phyloP scores from a whole-genome alignment of 257 asterid species.

The Gentiana straminea region DNA sequence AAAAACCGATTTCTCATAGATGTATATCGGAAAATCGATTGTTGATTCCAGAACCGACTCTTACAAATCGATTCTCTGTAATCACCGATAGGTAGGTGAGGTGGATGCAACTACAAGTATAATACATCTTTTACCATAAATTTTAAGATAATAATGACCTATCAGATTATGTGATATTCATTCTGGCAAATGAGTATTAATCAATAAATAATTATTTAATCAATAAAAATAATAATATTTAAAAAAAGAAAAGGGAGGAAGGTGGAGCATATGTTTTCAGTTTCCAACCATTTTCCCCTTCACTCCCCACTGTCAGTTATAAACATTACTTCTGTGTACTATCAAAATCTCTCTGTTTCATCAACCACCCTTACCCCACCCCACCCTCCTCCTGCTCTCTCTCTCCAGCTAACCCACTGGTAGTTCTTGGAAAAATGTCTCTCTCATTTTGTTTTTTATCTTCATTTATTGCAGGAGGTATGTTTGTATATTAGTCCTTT shows the following conservation, averaged over 20 bases:
- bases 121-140: too few species aligned
- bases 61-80: too few species aligned
- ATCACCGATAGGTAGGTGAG: too few species aligned
- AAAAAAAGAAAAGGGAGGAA: not conserved
- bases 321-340: not conserved
- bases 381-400: not conserved
- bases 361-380: not conserved
- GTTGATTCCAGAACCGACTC: too few species aligned
- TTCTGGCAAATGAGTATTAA: too few species aligned
- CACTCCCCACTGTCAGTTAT: not conserved
- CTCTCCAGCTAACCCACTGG: not conserved
- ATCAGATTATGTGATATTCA: too few species aligned
- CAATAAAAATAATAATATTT: too few species aligned
- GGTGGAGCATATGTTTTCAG: not conserved
- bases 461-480: conserved; percentile 27
- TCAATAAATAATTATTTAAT: too few species aligned
- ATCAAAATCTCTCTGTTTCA: not conserved
- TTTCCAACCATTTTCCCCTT: conserved; percentile 4
- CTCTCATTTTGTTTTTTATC: conserved; percentile 9
- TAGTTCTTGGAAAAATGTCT: conserved; percentile 6
- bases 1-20: too few species aligned
- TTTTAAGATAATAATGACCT: too few species aligned
- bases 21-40: too few species aligned
- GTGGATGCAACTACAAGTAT: too few species aligned
- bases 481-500: not conserved